Base-by-base conservation (phyloP, 805 yeast genomes). In the Myxozyma nipponensis region DNA sequence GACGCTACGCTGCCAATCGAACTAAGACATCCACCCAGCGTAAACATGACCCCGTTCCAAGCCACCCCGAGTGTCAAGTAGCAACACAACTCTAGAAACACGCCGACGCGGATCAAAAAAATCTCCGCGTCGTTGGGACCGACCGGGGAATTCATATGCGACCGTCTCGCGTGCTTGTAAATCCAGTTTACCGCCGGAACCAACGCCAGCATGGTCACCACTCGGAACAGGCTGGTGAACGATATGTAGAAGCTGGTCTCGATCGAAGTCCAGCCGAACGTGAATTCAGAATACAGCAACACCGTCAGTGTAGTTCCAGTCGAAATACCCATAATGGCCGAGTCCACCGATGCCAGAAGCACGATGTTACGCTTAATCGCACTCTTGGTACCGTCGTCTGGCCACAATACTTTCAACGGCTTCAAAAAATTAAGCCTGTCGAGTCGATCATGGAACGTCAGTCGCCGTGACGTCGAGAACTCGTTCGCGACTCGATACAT, bases 211-310 rank as follows among this genome's bases (percentile, higher is more conserved):
- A 65, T 46, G 5, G 59, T 42, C 15, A 63, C 18, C n/a, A 59
- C 60, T 21, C 68, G 55, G 7, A 57, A 44, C 7, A 52, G 40
- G 1, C 67, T 65, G 23, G 55, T 24, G 22, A 64, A 15, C 18
- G 68, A 52, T 46, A 66, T 53, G 36, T 63, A 44, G 49, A 62
- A 63, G 7, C 68, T 66, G 1, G 63, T 61, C 46, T 61, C 60
- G 10, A 63, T 57, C 2, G 66, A 47, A 2, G 68, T 60, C 69
- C 68, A 66, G 21, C 61, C 50, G 49, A 63, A 65, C 37, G 42
- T 42, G 39, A 61, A 42, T 40, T 66, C 66, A 2, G 61, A 56
- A 39, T 61, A 65, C 23, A 66, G 46, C 44, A 66, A 38, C 19
- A 58, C 32, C 17, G 47, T 46, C 39, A 34, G 32, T 15, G 50